phyloP scores from a whole-genome alignment of 2,329 filamentous ascomycete genomes.

The Spiromastix sp. region DNA sequence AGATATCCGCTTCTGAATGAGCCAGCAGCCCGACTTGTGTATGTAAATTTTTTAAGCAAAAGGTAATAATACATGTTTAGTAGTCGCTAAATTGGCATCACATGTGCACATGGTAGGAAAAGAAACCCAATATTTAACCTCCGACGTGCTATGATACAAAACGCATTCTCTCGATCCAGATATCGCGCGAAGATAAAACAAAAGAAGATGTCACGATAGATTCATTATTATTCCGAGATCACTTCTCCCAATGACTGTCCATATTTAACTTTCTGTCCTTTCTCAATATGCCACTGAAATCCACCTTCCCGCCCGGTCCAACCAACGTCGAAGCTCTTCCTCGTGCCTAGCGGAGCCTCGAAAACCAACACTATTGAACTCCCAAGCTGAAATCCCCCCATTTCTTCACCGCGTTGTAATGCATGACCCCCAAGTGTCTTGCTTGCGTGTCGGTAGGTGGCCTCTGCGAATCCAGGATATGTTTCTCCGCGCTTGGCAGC shows the following conservation, averaged over 20 bases:
- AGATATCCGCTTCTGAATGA: too few relatives aligned
- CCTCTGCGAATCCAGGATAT: slow-evolving; percentile 87
- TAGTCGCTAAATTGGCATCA: too few relatives aligned
- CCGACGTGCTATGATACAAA: too few relatives aligned
- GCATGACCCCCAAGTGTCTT: slow-evolving; percentile 71
- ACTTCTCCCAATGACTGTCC: slow-evolving; percentile 77
- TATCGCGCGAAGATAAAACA: too few relatives aligned
- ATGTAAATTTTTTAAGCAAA: too few relatives aligned
- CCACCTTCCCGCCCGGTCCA: slow-evolving; percentile 53
- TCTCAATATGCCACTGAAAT: slow-evolving; percentile 78
- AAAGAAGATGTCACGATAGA: too few relatives aligned
- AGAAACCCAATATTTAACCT: too few relatives aligned
- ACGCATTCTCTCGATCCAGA: too few relatives aligned
- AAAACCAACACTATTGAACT: slow-evolving; percentile 94
- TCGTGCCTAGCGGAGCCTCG: slow-evolving; percentile 65
- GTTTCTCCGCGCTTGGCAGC: slow-evolving; percentile 66
- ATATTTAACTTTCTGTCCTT: slow-evolving; percentile 80
- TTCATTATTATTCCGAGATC: too few relatives aligned
- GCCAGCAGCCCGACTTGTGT: too few relatives aligned
- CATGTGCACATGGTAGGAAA: too few relatives aligned
- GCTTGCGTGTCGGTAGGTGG: slow-evolving; percentile 73
- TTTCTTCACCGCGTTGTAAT: slow-evolving; percentile 80
- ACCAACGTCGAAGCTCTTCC: slow-evolving; percentile 50
- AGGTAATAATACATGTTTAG: too few relatives aligned
- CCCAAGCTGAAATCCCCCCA: slow-evolving; percentile 94